Base-by-base conservation (phyloP, 257 asterid species). In the Fraxinus excelsior region DNA sequence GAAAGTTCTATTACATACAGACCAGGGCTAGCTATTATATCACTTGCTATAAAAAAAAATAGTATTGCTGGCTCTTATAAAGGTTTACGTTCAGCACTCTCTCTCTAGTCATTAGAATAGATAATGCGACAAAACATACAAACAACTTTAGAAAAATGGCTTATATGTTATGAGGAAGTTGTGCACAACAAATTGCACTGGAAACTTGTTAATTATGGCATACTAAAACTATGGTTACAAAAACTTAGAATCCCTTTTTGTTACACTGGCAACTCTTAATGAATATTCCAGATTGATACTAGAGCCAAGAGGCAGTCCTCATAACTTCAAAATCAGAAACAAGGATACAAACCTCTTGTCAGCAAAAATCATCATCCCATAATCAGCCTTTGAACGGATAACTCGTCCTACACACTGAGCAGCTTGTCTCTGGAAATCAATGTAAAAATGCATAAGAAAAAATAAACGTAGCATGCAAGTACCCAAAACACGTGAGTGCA, bases 381-480 rank as follows among this genome's bases (percentile, higher is more conserved):
- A 95, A 88, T 95, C 99, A 75, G 99, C 98, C 85, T 95, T 95
- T 10, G 99, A 95, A 78, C 99, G 92, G 78, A 95, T 95, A 79
- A 95, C 97, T 82, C 99, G 96, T 40, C 99, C 99, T 49, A 95
- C 99, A 71, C 99, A 95, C 83, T 96, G 98, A 73, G 99, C 98
- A 86, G 98, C 98, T 93, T 93, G 99, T 76, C 99, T 93, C 99
- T 95, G 90, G 28, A 66, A 26, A 79, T 51, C 70, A 2, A 76
- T 16, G 40, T 32, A 67, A 56, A 42, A 72, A 72, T 44, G 53
- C 28, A 21, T 28, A 25, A 72, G 49, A 25, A 49, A 44, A 67
- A 35, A 28, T 66, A 77, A 18, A 71, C 5, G 66, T 18, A 69
- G 73, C 68, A 40, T 8, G 37, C n/a, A 70, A 31, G 38, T 51